Base-by-base conservation (phyloP, 306 rosid genomes). In the Urtica urens region DNA sequence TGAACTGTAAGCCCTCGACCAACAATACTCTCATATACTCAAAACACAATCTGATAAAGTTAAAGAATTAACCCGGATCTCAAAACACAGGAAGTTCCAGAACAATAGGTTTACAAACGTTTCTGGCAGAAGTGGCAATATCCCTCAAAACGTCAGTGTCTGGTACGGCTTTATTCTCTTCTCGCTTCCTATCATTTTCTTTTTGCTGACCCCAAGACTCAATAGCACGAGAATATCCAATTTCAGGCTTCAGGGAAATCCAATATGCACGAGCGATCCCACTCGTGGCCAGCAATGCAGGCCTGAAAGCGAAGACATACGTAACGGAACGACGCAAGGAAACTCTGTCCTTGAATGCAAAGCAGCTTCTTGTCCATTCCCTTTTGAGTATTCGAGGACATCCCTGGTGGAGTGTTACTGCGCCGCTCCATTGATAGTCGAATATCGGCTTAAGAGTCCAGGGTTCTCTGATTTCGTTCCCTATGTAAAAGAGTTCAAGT, bases 391-490 rank as follows among this genome's bases (percentile, higher is more conserved):
- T 64, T 55, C 74, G 29, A 22, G 51, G 38, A 28, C 28, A 33
- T 53, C 64, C 35, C 72, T 72, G 1, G 61, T 13, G 14, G 1
- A n/a, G 22, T 92, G 96, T 64, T 46, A 67, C 54, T 92, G 99
- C 63, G 83, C 77, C 22, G 71, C 25, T 30, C 99, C 99, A 23
- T 75, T 92, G 18, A 31, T 50, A 16, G 55, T 86, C 51, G 67
- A 11, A 23, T 86, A 86, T 63, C 96, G 94, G 50, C 44, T 92
- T 59, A 92, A 92, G 71, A 86, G 99, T 80, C 99, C 99, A 2
- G 93, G 82, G 44, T 86, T 86, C 74, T 51, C 64, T 13, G 72
- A 76, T 54, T 82, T 92, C 57, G 38, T 0, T 40, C 79, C 96
- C 27, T 92, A 50, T 62, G 34, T 15, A 63, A 6, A 7, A 20